Percentiles rank a stretch among this genome's conserved stretches.
Evolutionary conservation across 2,329 filamentous ascomycete species (phyloP).

Genomic region (Colletotrichum tanaceti): DNA sequence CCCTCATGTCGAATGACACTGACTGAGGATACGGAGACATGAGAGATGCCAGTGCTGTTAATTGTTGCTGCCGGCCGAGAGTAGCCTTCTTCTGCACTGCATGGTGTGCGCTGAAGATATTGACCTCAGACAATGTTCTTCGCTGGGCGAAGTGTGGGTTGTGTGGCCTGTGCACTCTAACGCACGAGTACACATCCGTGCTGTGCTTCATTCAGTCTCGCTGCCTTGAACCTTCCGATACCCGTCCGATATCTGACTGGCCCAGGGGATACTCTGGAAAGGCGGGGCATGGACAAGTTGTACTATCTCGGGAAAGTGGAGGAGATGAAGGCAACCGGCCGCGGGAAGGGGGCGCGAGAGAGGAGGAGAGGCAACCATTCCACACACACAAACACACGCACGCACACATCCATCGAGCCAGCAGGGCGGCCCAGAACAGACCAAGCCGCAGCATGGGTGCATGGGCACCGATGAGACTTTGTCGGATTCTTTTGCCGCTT

Average conservation of each 20-base stretch:
- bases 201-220: conserved; percentile 29
- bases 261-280: conserved; percentile 39
- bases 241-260: conserved; percentile 21
- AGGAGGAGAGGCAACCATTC: conserved; percentile 7
- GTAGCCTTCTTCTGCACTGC: conserved; percentile 28
- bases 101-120: not conserved
- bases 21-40: conserved; percentile 24
- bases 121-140: conserved; percentile 15
- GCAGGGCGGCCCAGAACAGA: conserved; percentile 14
- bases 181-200: conserved; percentile 20
- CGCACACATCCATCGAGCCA: conserved; percentile 5
- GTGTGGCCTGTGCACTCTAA: no score
- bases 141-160: no score
- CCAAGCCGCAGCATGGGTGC: conserved; percentile 4
- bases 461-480: conserved; percentile 9
- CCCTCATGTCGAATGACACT: conserved; percentile 27
- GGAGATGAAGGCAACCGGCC: conserved; percentile 7
- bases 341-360: conserved; percentile 9
- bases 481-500: conserved; percentile 37
- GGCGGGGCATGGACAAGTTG: conserved; percentile 36
- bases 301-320: conserved; percentile 41
- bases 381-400: not conserved
- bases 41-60: not conserved
- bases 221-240: conserved; percentile 29
- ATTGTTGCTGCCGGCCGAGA: not conserved